Conservation (phyloP, 2,329 filamentous ascomycete species). For the Xylaria sp. region DNA sequence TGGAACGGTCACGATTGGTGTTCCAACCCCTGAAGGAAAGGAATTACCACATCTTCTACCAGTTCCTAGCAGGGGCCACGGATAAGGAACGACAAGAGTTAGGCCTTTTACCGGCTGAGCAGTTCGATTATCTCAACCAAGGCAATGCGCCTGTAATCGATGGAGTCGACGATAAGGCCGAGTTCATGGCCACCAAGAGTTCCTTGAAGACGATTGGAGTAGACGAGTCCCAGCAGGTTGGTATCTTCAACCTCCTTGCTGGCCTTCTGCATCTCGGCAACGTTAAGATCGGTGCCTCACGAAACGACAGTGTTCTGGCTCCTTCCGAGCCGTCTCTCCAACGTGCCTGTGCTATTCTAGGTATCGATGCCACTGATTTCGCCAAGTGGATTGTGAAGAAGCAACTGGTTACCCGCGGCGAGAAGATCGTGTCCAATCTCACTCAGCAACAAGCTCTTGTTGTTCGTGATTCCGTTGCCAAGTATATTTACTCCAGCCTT, state of each 20-base stretch:
- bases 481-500: slow-evolving; percentile 97
- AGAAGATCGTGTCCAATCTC: slow-evolving; percentile 97
- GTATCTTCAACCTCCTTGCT: slow-evolving; percentile 91
- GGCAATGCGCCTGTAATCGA: slow-evolving; percentile 91
- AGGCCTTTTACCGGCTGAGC: slow-evolving; percentile 81
- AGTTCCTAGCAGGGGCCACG: slow-evolving; percentile 91
- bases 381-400: slow-evolving; percentile 99
- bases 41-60: slow-evolving; percentile 99
- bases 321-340: slow-evolving; percentile 84
- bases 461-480: slow-evolving; percentile 96
- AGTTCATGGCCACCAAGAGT: slow-evolving; percentile 88
- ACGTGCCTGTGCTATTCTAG: slow-evolving; percentile 84
- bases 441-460: slow-evolving; percentile 94
- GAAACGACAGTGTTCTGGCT: slow-evolving; percentile 86
- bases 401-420: slow-evolving; percentile 93
- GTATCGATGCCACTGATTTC: slow-evolving; percentile 87
- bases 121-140: slow-evolving; percentile 97
- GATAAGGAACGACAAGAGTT: slow-evolving; percentile 85
- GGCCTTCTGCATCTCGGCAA: slow-evolving; percentile 95
- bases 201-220: slow-evolving; percentile 92
- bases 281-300: slow-evolving; percentile 91
- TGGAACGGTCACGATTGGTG: slow-evolving; percentile 94
- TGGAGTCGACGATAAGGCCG: slow-evolving; percentile 93
- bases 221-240: slow-evolving; percentile 74
- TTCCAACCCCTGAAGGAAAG: slow-evolving; percentile 98